phyloP scores from a whole-genome alignment of 306 rosid genomes.

The Sicyos edulis region DNA sequence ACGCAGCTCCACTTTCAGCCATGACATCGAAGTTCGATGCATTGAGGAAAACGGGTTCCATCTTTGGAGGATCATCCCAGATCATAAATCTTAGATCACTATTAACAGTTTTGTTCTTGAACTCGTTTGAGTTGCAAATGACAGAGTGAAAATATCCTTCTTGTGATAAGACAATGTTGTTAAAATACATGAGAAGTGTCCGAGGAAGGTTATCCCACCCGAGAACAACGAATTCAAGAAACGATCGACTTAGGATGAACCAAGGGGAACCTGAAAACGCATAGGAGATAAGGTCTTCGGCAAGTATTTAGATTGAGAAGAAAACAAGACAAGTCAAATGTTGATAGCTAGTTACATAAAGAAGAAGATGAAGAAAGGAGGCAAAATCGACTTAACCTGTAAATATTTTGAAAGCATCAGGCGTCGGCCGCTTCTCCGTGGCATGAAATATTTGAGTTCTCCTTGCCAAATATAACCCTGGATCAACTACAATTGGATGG shows the following conservation, averaged over 20 bases:
- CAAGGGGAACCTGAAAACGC: slow-evolving; percentile 75
- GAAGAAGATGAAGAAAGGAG: no score
- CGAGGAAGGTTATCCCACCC: slow-evolving; percentile 99
- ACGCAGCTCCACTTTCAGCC: slow-evolving; percentile 76
- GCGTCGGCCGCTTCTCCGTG: no score
- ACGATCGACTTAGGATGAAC: slow-evolving; percentile 73
- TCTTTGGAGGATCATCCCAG: slow-evolving; percentile 82
- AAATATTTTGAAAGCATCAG: no score
- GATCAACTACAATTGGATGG: no score
- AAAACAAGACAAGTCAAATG: not conserved
- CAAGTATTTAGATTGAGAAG: not conserved
- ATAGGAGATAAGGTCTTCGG: not conserved
- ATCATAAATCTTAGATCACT: slow-evolving; percentile 72
- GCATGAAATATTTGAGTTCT: no score
- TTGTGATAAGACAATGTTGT: slow-evolving; percentile 68
- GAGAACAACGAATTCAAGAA: slow-evolving; percentile 68
- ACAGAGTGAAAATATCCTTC: slow-evolving; percentile 93
- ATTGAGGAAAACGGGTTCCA: slow-evolving; percentile 77
- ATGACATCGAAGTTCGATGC: slow-evolving; percentile 49
- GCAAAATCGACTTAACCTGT: no score
- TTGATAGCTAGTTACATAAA: no score
- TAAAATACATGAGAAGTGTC: slow-evolving; percentile 75
- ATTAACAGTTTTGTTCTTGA: slow-evolving; percentile 75
- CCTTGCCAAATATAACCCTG: no score
- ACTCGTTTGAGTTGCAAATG: slow-evolving; percentile 76